Conservation (phyloP, 352 stramenopile species). For the Aphanomyces cochlioides region DNA sequence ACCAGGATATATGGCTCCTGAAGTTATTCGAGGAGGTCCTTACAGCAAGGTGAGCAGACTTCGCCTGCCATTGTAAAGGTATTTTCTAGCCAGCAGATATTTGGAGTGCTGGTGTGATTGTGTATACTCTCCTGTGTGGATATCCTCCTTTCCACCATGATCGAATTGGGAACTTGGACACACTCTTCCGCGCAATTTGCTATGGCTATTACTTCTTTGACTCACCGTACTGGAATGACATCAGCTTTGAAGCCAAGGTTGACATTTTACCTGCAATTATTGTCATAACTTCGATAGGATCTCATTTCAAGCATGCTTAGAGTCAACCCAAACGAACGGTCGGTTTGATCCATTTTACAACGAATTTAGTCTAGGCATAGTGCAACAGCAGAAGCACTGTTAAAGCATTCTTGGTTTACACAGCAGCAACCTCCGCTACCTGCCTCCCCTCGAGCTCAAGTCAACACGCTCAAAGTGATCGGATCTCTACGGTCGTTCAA, state of each 20-base stretch:
- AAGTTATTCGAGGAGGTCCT: conserved; percentile 26
- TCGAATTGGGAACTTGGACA: conserved; percentile 23
- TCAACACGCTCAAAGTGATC: conserved; percentile 11
- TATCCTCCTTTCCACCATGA: conserved; percentile 33
- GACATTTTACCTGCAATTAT: neutral
- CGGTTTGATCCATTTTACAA: neutral
- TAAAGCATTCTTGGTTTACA: conserved; percentile 19
- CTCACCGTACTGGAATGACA: conserved; percentile 79
- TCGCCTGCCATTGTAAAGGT: neutral
- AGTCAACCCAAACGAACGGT: conserved; percentile 8
- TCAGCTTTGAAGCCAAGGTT: conserved; percentile 65
- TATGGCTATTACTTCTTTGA: conserved; percentile 45
- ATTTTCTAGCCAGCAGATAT: conserved; percentile 23
- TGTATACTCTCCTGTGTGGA: conserved; percentile 32
- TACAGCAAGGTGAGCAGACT: conserved; percentile 18
- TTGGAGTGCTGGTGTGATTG: conserved; percentile 30
- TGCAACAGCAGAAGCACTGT: neutral
- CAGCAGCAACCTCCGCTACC: neutral
- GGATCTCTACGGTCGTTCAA: conserved; percentile 18
- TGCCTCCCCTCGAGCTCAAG: neutral
- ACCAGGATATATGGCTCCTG: conserved; percentile 32
- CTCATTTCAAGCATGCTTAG: conserved; percentile 12
- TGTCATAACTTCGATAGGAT: conserved; percentile 1
- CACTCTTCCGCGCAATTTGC: conserved; percentile 31
- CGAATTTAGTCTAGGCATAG: neutral